phyloP scores from a whole-genome alignment of 805 yeast genomes.

The Jamesozyma jinghongensis region DNA sequence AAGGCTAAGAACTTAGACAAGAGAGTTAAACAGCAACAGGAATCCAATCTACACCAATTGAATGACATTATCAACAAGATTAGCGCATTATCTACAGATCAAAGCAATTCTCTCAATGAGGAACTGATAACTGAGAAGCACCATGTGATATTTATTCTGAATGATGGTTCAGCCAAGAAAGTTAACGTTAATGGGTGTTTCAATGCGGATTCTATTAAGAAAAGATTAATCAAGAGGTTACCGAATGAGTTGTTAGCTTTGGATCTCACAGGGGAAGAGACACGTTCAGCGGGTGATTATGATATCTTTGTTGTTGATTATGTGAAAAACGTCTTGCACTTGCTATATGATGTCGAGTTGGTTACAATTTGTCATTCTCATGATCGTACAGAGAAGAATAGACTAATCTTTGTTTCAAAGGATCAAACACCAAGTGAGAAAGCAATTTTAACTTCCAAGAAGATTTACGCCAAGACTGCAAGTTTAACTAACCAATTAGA shows the following conservation, averaged over 20 bases:
- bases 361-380: constrained; percentile 75
- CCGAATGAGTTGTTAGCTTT: constrained; percentile 21
- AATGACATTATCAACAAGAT: constrained; percentile 19
- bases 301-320: constrained; percentile 52
- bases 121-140: constrained; percentile 32
- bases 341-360: constrained; percentile 67
- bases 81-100: constrained; percentile 11
- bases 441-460: constrained; percentile 49
- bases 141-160: constrained; percentile 58
- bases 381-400: constrained; percentile 58
- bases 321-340: constrained; percentile 32
- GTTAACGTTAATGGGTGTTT: constrained; percentile 72
- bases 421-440: constrained; percentile 54
- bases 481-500: constrained; percentile 1
- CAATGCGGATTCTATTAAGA: constrained; percentile 69
- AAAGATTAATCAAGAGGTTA: constrained; percentile 52
- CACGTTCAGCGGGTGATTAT: constrained; percentile 33
- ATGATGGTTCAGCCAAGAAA: constrained; percentile 60
- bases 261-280: constrained; percentile 18
- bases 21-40: constrained; percentile 10
- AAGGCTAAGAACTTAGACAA: constrained; percentile 40
- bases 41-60: constrained; percentile 9
- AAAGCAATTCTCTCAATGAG: constrained; percentile 7
- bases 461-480: constrained; percentile 28
- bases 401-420: constrained; percentile 57